Evolutionary conservation across 129 eudicot species (phyloP).

Genomic region (Pittosporum tobira): DNA sequence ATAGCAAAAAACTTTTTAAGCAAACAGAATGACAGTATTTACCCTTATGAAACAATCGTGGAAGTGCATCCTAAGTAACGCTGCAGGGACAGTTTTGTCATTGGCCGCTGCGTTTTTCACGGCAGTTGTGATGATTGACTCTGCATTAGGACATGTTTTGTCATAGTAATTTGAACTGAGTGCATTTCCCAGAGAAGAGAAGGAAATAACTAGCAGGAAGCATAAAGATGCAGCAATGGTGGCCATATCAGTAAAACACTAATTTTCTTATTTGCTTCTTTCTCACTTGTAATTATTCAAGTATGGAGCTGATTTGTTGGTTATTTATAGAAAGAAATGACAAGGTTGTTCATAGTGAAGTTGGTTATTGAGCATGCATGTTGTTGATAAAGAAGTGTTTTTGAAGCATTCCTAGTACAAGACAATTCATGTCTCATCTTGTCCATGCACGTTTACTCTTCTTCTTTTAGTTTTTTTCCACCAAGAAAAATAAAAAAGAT

Average conservation of each 20-base stretch:
- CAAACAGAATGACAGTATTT: neutral
- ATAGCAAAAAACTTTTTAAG: no score
- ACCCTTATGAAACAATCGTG: constrained; percentile 81
- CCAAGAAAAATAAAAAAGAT: neutral
- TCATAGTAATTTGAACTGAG: constrained; percentile 51
- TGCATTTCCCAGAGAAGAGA: constrained; percentile 21
- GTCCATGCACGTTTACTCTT: no score
- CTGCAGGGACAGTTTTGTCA: constrained; percentile 69
- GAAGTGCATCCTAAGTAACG: constrained; percentile 72
- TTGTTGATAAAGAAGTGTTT: constrained; percentile 23
- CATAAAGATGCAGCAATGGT: constrained; percentile 13
- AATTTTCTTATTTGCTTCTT: no score
- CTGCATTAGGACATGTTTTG: constrained; percentile 51
- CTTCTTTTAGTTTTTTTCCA: neutral
- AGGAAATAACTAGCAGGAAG: constrained; percentile 27
- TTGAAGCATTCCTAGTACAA: constrained; percentile 17
- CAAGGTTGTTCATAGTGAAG: constrained; percentile 25
- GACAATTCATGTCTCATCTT: neutral
- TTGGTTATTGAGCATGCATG: constrained; percentile 29
- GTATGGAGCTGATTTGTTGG: constrained; percentile 21
- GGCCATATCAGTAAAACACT: constrained; percentile 19
- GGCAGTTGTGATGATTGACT: constrained; percentile 31
- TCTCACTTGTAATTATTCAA: constrained; percentile 11
- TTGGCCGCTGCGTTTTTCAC: constrained; percentile 37
- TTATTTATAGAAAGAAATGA: constrained; percentile 28